Evolutionary conservation across 2,329 filamentous ascomycete genomes (phyloP), one percentile per base, ranked within the genome.

Genomic region (Penicillium griseofulvum): DNA sequence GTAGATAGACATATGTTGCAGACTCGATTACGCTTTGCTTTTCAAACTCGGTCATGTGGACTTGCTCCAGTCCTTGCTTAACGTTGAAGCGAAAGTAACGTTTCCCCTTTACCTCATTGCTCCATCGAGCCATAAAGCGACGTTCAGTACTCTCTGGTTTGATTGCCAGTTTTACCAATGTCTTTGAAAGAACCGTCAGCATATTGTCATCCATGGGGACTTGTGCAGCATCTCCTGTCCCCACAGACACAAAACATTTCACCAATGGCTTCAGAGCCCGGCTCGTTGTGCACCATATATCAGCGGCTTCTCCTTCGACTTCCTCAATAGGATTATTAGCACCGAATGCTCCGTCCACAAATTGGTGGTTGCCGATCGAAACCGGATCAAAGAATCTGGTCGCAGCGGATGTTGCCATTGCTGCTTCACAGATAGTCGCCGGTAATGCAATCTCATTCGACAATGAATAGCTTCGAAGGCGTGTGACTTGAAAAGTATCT

Each of bases 351-450:
- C 70, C 73, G 51, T 75, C 71, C 0, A 74, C 60, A 12, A 70
- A 75, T 2, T 59, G 47, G 0, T 49, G 52, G 17, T 57, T 49
- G 1, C 56, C 63, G 5, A 70, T 53, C 5, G 17, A 37, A 0
- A 62, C 52, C 0, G 57, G 11, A 2, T 64, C 57, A 47, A 70
- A 70, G 7, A 49, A 68, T 1, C 41, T 41, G 1, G 80, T 80
- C 0, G 80, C 80, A 3, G 81, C 81, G 1, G 76, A 79, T 0
- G 80, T 82, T 2, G 80, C 81, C 8, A 80, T 67, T 0, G 78
- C 80, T 1, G 81, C 80, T 64, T 81, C 68, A 74, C 79, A 83
- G 38, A 83, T 81, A 1, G 74, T 62, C 0, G 50, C 52, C 3
- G 41, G 14, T 1, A 47, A 7, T 1, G 28, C 5, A 11, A 33